phyloP scores from a whole-genome alignment of 1,284 basidiomycete genomes.

The Calocybe gambosa region DNA sequence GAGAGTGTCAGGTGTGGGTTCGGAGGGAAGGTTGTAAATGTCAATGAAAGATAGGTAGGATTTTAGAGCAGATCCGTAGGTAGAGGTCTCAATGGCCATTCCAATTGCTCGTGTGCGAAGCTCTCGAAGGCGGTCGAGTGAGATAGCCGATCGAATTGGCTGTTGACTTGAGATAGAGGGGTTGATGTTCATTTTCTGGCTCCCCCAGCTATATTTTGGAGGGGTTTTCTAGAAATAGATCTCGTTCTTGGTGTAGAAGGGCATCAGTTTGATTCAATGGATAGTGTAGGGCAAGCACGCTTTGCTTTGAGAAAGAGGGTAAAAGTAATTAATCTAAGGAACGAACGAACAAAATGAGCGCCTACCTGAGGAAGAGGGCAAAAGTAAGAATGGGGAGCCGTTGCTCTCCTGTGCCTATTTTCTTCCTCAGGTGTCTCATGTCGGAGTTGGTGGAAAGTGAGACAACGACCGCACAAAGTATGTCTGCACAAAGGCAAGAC shows the following conservation, averaged over 20 bases:
- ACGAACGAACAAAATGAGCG: too few species aligned
- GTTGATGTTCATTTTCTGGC: constrained; percentile 18
- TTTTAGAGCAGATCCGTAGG: constrained; percentile 12
- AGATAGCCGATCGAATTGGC: not conserved
- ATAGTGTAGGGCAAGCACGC: too few species aligned
- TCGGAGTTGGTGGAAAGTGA: too few species aligned
- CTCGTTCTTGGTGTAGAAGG: too few species aligned
- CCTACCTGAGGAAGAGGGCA: not conserved
- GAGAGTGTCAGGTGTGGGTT: constrained; percentile 13
- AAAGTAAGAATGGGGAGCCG: not conserved
- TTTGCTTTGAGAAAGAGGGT: too few species aligned
- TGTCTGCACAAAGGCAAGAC: too few species aligned
- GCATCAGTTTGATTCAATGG: too few species aligned
- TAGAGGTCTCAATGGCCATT: constrained; percentile 3
- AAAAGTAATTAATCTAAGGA: too few species aligned
- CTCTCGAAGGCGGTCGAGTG: not conserved
- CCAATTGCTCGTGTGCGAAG: constrained; percentile 2
- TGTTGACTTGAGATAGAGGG: not conserved
- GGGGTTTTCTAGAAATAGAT: too few species aligned
- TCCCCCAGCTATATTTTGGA: too few species aligned
- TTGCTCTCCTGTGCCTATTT: not conserved
- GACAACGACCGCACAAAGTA: too few species aligned
- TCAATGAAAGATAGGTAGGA: constrained; percentile 13
- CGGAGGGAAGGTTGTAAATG: constrained; percentile 3
- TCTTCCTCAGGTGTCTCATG: not conserved